Percentiles rank a stretch among this genome's conserved stretches.
These are phyloP conservation scores for Coprinellus aureogranulatus DNA, from an alignment of 768 basidiomycete genomes.

Conservation along the genomic window DNA sequence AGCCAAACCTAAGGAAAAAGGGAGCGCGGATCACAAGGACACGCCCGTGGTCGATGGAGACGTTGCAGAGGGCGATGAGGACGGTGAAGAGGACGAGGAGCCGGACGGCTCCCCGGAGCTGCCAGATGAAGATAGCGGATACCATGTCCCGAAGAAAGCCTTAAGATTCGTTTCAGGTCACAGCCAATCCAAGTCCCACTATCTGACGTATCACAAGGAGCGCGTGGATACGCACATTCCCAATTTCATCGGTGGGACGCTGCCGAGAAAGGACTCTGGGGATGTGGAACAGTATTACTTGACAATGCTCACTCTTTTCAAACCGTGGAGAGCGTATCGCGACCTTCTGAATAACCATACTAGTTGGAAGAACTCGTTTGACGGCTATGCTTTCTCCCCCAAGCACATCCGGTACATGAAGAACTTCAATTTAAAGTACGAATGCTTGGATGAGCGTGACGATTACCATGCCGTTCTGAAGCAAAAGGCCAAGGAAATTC, in stretches of 20 bases:
- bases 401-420: background rate
- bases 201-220: no score
- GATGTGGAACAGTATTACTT: background rate
- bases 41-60: no score
- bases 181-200: conserved; percentile 22
- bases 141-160: no score
- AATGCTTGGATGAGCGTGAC: conserved; percentile 29
- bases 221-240: conserved; percentile 19
- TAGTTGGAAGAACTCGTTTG: background rate
- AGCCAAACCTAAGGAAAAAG: no score
- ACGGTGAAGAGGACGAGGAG: no score
- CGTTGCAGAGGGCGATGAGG: no score
- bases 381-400: background rate
- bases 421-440: conserved; percentile 23
- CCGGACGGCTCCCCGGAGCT: no score
- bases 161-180: conserved; percentile 19
- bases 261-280: conserved; percentile 25
- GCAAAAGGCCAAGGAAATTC: no score
- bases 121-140: no score
- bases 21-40: no score
- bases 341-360: conserved; percentile 15
- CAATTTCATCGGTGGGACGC: conserved; percentile 25
- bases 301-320: conserved; percentile 16
- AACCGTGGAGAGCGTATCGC: conserved; percentile 23
- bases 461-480: conserved; percentile 21